These are phyloP conservation scores for Plantago ovata DNA, from an alignment of 257 asterid genomes.

Conservation along the genomic window DNA sequence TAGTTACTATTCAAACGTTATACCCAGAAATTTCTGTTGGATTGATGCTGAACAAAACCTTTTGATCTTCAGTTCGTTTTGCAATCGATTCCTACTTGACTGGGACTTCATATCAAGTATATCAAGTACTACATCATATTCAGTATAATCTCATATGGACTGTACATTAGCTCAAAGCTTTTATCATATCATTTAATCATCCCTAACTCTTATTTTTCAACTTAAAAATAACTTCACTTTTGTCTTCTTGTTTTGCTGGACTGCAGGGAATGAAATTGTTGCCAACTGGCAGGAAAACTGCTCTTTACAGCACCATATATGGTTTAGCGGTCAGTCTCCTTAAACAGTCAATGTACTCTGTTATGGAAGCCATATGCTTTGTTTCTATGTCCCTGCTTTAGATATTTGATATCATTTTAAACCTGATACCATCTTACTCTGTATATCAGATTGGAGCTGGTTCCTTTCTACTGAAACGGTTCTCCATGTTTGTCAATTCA, in stretches of 20 bases:
- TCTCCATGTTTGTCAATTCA: constrained; percentile 61
- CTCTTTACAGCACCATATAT: constrained; percentile 70
- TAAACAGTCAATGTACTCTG: constrained; percentile 10
- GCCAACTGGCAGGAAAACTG: constrained; percentile 81
- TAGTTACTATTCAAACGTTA: too few relatives aligned
- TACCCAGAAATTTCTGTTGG: too few relatives aligned
- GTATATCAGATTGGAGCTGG: constrained; percentile 86
- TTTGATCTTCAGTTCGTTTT: background rate
- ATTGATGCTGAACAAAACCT: too few relatives aligned
- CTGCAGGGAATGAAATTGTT: constrained; percentile 88
- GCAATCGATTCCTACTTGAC: background rate
- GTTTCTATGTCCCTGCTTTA: background rate
- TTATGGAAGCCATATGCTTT: constrained; percentile 5
- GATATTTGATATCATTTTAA: constrained; percentile 6
- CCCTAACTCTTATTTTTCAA: background rate
- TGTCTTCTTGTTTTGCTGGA: constrained; percentile 20
- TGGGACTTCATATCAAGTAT: background rate
- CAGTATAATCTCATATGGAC: background rate
- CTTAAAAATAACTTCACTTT: background rate
- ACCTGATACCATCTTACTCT: constrained; percentile 22
- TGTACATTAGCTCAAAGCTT: too few relatives aligned
- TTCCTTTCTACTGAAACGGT: constrained; percentile 61
- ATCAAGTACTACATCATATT: background rate
- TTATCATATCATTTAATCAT: background rate
- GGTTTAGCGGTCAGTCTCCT: constrained; percentile 66